Evolutionary conservation across 306 rosid genomes (phyloP).

Genomic region (Pyrus betulifolia): DNA sequence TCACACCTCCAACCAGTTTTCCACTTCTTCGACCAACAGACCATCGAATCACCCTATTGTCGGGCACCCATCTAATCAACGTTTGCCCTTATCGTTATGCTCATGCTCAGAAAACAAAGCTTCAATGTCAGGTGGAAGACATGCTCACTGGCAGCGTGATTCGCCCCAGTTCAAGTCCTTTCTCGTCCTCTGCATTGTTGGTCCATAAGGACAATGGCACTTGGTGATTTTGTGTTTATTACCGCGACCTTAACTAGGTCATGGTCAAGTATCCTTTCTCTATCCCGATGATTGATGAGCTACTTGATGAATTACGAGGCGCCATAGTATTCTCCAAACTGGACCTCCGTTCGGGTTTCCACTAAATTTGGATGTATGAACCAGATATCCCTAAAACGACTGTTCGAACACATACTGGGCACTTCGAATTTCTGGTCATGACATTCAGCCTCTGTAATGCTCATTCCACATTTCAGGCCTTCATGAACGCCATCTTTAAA

Average conservation of each 20-base stretch:
- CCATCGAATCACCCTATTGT: background rate
- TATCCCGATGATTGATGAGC: rapidly evolving
- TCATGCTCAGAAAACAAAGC: rapidly evolving
- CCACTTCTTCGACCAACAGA: background rate
- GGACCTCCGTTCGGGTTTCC: background rate
- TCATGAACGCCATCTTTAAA: too few relatives aligned
- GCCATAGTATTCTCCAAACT: background rate
- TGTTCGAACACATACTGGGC: background rate
- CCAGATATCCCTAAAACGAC: too few relatives aligned
- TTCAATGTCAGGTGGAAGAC: background rate
- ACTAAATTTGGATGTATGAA: too few relatives aligned
- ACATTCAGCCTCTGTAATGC: background rate
- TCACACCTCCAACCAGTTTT: background rate
- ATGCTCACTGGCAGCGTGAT: background rate
- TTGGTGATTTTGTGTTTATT: too few relatives aligned
- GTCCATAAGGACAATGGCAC: background rate
- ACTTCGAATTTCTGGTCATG: background rate
- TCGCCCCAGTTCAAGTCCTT: rapidly evolving
- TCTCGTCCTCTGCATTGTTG: background rate
- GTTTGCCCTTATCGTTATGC: background rate
- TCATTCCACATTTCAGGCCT: background rate
- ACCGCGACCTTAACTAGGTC: rapidly evolving
- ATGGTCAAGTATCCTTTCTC: background rate
- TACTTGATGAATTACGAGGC: background rate
- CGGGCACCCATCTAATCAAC: background rate